phyloP scores from a whole-genome alignment of 78 protist species.

The Diacronema lutheri region DNA sequence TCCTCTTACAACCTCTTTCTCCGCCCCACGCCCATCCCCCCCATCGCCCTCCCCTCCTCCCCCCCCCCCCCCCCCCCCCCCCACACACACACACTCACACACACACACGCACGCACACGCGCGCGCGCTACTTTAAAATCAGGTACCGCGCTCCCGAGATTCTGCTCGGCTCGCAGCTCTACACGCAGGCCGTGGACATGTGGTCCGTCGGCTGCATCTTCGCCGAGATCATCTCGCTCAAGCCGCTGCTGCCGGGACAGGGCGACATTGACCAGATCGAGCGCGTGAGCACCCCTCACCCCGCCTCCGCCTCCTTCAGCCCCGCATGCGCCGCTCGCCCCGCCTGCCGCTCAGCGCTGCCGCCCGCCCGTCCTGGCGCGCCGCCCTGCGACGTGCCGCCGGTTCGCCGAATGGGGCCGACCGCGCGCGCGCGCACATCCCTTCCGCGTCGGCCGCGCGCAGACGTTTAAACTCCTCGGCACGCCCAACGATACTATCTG shows the following conservation, averaged over 20 bases:
- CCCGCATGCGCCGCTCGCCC: too few relatives aligned
- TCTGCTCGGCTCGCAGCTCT: constrained; percentile 63
- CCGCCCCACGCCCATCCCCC: neutral
- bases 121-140: constrained; percentile 58
- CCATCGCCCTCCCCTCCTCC: constrained; percentile 49
- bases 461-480: neutral
- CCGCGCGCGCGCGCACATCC: too few relatives aligned
- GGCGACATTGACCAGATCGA: constrained; percentile 20
- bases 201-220: constrained; percentile 96
- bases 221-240: constrained; percentile 52
- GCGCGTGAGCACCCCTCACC: neutral
- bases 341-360: too few relatives aligned
- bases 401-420: too few relatives aligned
- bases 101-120: too few relatives aligned
- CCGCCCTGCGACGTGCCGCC: too few relatives aligned
- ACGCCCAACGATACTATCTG: neutral
- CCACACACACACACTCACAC: too few relatives aligned
- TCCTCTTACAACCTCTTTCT: too few relatives aligned
- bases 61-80: constrained; percentile 2
- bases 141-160: constrained; percentile 77
- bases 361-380: too few relatives aligned
- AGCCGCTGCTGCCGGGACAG: constrained; percentile 14
- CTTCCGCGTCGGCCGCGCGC: too few relatives aligned
- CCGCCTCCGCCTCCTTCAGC: neutral
- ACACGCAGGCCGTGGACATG: constrained; percentile 77